Evolutionary conservation across 306 rosid species (phyloP).

Genomic region (Sphenostylis stenocarpa): DNA sequence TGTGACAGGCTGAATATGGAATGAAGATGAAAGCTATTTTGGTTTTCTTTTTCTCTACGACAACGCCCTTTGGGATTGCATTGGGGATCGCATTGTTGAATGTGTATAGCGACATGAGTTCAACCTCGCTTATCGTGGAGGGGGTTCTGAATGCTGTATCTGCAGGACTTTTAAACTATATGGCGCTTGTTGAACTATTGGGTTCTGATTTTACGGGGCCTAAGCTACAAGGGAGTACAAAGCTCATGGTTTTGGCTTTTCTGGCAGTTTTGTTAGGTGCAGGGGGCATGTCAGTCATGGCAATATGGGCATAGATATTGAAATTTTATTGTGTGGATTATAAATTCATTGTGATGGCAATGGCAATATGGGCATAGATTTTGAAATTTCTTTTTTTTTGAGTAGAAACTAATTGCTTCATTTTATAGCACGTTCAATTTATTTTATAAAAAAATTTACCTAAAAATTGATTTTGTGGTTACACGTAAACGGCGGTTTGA

Average conservation of each 20-base stretch:
- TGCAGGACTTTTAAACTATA: slow-evolving; percentile 64
- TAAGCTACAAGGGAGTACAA: slow-evolving; percentile 46
- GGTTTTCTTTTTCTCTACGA: slow-evolving; percentile 63
- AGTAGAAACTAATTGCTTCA: too few relatives aligned
- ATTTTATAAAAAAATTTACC: too few relatives aligned
- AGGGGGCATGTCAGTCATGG: slow-evolving; percentile 72
- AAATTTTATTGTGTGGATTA: too few relatives aligned
- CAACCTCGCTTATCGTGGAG: slow-evolving; percentile 57
- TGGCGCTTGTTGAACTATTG: slow-evolving; percentile 68
- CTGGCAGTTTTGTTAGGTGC: slow-evolving; percentile 60
- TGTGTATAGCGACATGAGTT: slow-evolving; percentile 53
- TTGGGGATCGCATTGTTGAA: slow-evolving; percentile 60
- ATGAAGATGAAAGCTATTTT: slow-evolving; percentile 39
- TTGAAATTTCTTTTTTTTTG: too few relatives aligned
- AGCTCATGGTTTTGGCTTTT: slow-evolving; percentile 48
- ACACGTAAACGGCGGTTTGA: too few relatives aligned
- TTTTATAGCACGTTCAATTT: too few relatives aligned
- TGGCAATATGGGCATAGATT: too few relatives aligned
- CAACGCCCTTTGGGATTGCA: slow-evolving; percentile 69
- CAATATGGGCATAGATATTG: slow-evolving; percentile 60
- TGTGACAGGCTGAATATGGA: slow-evolving; percentile 59
- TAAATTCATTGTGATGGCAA: too few relatives aligned
- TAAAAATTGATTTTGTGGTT: too few relatives aligned
- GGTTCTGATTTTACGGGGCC: slow-evolving; percentile 63
- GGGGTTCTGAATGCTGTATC: slow-evolving; percentile 66